Base-by-base conservation (phyloP, 495 filamentous ascomycete genomes). In the Rhypophila decipiens region DNA sequence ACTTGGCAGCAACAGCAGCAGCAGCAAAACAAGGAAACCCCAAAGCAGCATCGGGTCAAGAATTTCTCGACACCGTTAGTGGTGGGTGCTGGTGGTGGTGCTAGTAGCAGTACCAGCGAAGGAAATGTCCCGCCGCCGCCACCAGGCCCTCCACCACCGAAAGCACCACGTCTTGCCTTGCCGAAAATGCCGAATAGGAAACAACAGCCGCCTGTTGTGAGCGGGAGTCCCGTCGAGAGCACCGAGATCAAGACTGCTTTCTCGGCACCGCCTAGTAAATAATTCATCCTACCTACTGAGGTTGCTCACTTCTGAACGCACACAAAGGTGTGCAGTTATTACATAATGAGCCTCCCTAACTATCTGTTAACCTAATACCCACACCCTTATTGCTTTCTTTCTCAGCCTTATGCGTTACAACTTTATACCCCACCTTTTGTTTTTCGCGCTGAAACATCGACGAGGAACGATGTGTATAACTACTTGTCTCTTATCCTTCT, bases 201-300 rank as follows among this genome's bases (percentile, higher is more conserved):
- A 3, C 36, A 44, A 33, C n/a, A 23, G 18, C 42, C 17, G 20
- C 18, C 18, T 5, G 19, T 10, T 2, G 55, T 37, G 7, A 27
- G 42, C 2, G 57, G 59, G 31, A 54, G 58, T 23, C 61, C 58
- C 2, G 56, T 59, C 4, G 61, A 64, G 51, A 36, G 39, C 18
- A 45, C 47, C 43, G 53, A 61, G 45, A 56, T 64, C 12, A 49
- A 57, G 44, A 64, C 55, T 24, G 48, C 55, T 1, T 64, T 64
- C 48, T 44, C 51, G 10, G 46, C 52, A 35, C 58, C 60, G 38
- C 57, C 45, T 1, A 61, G 48, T 52, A 44, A 53, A 41, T 58
- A 48, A 55, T 36, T 17, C 23, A 4, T 21, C 19, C 24, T 37
- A 18, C n/a, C n/a, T n/a, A n/a, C n/a, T n/a, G n/a, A n/a, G n/a